Base-by-base conservation (phyloP, 148 eudicot species). In the Dianthus caryophyllus region DNA sequence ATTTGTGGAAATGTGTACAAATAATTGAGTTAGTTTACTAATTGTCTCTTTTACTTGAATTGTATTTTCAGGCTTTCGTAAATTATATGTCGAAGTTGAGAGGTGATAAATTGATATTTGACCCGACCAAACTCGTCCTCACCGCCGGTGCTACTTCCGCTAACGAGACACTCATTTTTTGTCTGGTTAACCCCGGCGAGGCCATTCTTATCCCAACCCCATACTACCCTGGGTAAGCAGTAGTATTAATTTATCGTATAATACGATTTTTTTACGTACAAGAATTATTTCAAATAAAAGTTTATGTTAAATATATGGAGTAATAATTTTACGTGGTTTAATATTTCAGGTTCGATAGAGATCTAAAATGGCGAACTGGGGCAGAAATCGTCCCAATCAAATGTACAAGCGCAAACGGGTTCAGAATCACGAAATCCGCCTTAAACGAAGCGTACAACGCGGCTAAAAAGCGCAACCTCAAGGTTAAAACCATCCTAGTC, bases 101-200 rank as follows among this genome's bases (percentile, higher is more conserved):
- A 66, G 87, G 84, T 29, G 75, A 86, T 64, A 84, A 74, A 46
- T 90, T 87, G 0, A 75, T 50, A 24, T 87, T 89, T 72, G 80
- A 87, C 76, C 87, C 92, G 0, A 64, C 65, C 59, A 87, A 89
- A 18, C 76, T 89, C 12, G 90, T 89, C 29, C 87, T 89, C 36
- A 82, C 92, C 0, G 90, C 96, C 9, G 96, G 96, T 48, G 91
- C 96, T 18, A 89, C 96, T 52, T 82, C 96, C 0, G 92, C 96
- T 25, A 87, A 85, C 24, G 96, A 89, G 79, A 89, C 84, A 0
- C 84, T 89, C 26, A 77, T 87, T 76, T 89, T 87, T 59, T 87
- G 92, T 79, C 72, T 89, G 1, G 92, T 87, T 5, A 75, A 85
- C 17, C 85, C 84, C 6, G 96, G 96, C 69, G 90, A 87, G 9